phyloP scores from a whole-genome alignment of 1,284 basidiomycete species.

The Agaricales sp. region DNA sequence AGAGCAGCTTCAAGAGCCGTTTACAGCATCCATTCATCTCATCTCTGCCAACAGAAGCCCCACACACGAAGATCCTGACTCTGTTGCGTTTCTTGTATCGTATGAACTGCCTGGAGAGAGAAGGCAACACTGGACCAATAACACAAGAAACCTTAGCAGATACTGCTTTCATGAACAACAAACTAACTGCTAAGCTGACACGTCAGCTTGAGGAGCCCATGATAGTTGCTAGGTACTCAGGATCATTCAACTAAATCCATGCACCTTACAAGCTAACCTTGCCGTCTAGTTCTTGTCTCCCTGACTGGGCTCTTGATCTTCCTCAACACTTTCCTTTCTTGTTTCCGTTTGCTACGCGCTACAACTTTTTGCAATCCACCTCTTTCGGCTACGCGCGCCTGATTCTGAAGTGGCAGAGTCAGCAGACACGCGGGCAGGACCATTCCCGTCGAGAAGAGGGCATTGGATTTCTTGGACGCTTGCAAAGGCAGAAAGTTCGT shows the following conservation, averaged over 20 bases:
- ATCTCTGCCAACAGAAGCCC: constrained; percentile 76
- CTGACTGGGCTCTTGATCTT: constrained; percentile 93
- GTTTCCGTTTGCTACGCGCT: constrained; percentile 96
- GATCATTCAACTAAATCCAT: too few species aligned
- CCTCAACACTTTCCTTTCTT: constrained; percentile 95
- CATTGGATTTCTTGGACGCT: constrained; percentile 83
- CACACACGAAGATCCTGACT: constrained; percentile 86
- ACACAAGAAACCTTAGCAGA: constrained; percentile 56
- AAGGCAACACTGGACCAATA: constrained; percentile 37
- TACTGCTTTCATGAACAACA: constrained; percentile 92
- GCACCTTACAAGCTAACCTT: not conserved
- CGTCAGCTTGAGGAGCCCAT: constrained; percentile 96
- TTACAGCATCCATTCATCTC: constrained; percentile 55
- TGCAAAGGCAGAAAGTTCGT: constrained; percentile 94
- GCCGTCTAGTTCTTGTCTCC: constrained; percentile 71
- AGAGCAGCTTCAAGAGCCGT: constrained; percentile 37
- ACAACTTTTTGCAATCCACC: constrained; percentile 93
- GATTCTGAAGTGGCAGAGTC: constrained; percentile 84
- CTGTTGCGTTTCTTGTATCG: constrained; percentile 83
- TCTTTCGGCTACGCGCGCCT: constrained; percentile 95
- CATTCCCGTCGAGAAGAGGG: constrained; percentile 79
- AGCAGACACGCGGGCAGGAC: constrained; percentile 65
- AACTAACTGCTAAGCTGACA: constrained; percentile 96
- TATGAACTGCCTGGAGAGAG: constrained; percentile 56
- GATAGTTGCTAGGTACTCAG: constrained; percentile 85